Base-by-base conservation (phyloP, 1,139 yeast species). In the Nakaseomyces delphensis region DNA sequence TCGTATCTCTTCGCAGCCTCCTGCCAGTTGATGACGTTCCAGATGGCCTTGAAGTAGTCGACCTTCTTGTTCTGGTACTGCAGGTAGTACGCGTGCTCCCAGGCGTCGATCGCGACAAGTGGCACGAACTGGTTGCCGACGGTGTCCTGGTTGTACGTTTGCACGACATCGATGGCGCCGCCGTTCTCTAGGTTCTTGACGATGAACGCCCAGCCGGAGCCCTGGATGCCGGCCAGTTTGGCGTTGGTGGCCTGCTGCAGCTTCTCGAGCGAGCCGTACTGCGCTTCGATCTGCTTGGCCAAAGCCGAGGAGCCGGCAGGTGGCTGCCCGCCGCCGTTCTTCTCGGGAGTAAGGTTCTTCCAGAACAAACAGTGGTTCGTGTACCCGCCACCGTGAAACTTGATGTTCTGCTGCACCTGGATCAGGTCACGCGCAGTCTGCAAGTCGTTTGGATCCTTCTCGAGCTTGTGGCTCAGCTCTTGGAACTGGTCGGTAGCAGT, bases 51-150 rank as follows among this genome's bases (percentile, higher is more conserved):
- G 77, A 89, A 89, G 71, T 89, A 89, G 64, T 89, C 96, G 40
- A 69, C 95, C 75, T 89, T 89, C 64, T 82, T 91, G 70, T 89
- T 89, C 69, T 85, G 83, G 73, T 89, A 89, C 68, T 89, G 96
- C 68, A 89, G 74, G 76, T 89, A 89, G 73, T 87, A 89, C 43
- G 97, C 96, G 63, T 89, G 97, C 68, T 89, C 97, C 97, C 97
- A 89, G 49, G 97, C 96, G 62, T 89, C 97, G 64, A 89, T 85
- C 43, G 96, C 97, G 48, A 89, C 75, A 65, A 89, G 71, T 40
- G 96, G 96, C 44, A 78, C 73, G 62, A 76, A 73, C 24, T 76
- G 70, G 10, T 48, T 41, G 33, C 86, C 83, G 31, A 84, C 86
- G 33, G 95, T 83, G 67, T 89, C 97, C 68, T 89, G 97, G 73